Conservation (phyloP, 2,329 filamentous ascomycete genomes). For the Cyanodermella asteris region DNA sequence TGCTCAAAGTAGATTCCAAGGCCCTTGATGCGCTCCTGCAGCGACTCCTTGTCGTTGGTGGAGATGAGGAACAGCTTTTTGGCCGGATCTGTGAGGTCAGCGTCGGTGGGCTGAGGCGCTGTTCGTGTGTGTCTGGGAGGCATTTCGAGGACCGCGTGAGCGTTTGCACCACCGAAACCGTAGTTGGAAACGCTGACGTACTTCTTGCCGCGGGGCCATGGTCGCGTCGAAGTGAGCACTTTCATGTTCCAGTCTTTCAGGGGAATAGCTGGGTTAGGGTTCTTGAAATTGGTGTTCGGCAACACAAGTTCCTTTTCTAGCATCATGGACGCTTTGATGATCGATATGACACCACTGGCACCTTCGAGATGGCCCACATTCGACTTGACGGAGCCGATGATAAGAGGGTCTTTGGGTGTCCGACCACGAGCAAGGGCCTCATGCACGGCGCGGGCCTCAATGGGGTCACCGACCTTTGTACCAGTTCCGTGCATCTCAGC, state of each 20-base stretch:
- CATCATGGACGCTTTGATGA: constrained; percentile 12
- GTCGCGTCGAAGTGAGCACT: neutral
- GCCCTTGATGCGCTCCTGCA: neutral
- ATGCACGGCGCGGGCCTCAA: constrained; percentile 12
- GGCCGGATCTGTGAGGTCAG: too few relatives aligned
- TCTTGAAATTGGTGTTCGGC: constrained; percentile 9
- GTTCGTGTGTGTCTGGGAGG: too few relatives aligned
- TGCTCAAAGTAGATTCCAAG: neutral
- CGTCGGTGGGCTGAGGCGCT: too few relatives aligned
- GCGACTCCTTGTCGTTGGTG: constrained; percentile 1
- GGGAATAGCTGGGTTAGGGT: constrained; percentile 6
- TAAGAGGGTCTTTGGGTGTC: constrained; percentile 5
- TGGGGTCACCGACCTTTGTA: constrained; percentile 11
- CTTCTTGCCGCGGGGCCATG: neutral
- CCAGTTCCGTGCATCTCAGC: constrained; percentile 30
- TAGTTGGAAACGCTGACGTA: constrained; percentile 4
- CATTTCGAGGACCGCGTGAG: constrained; percentile 7
- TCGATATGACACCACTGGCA: constrained; percentile 10
- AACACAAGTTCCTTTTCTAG: constrained; percentile 11
- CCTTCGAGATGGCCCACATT: constrained; percentile 9
- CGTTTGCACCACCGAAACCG: constrained; percentile 5
- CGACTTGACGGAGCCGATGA: constrained; percentile 10
- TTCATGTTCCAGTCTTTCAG: constrained; percentile 5
- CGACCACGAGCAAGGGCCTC: constrained; percentile 7
- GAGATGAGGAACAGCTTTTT: too few relatives aligned